Base-by-base conservation (phyloP, 441 rosid genomes). In the Gossypium aridum region DNA sequence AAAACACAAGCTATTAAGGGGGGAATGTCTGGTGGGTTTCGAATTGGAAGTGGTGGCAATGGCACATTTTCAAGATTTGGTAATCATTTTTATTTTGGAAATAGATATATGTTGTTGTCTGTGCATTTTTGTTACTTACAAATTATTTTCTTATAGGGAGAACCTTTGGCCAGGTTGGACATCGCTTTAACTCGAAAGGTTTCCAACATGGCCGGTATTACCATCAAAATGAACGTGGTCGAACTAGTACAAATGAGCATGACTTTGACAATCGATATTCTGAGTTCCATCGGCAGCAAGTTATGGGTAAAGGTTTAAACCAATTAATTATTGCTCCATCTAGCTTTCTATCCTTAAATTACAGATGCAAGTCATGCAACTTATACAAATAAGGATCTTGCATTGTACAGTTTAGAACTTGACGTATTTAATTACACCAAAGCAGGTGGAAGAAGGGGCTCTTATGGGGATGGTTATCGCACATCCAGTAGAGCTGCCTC, bases 1-100 rank as follows among this genome's bases (percentile, higher is more conserved):
- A 89, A 88, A 84, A 85, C 90, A 60, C 93, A 89, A 78, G 89
- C 88, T 51, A 86, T 89, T 73, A 89, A 88, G 74, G 91, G 91
- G 76, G 93, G 90, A 83, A 85, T 87, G 85, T 77, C 83, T 79
- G 93, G 93, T 76, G 93, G 91, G 67, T 89, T 85, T 81, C 83
- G 77, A 65, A 86, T 88, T 77, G 83, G 83, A 75, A 79, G 65
- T 53, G 78, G 79, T 71, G 78, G 85, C 13, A 59, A 56, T 75
- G 83, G 78, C 59, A 79, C 78, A 65, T 80, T 76, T 74, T 72
- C 83, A 43, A 89, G 88, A 89, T 82, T 72, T 78, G 90, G 92
- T 89, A 85, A 71, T 79, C 25, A 45, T 10, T 61, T 53, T n/a
- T 37, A 31, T 64, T 23, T 66, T 9, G 43, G 20, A 76, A 71